Base-by-base conservation (phyloP, 1,284 basidiomycete genomes). In the Ustilago loliicola region DNA sequence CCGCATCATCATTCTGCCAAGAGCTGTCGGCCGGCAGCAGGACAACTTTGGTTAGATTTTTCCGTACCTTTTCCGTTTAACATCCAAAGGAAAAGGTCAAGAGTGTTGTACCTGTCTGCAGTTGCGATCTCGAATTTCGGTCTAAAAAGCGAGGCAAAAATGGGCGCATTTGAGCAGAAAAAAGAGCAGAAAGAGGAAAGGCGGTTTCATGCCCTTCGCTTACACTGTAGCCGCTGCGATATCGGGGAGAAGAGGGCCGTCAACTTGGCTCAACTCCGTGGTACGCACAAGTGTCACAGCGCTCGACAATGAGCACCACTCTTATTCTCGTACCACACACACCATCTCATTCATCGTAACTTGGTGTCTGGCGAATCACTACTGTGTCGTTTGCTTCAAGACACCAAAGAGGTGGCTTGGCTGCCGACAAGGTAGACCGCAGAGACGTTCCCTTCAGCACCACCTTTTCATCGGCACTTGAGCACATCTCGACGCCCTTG, bases 211-310 rank as follows among this genome's bases (percentile, higher is more conserved):
- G 32, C 32, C 32, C 19, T 21, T 27, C 45, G n/a, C 45, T 21
- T 21, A 48, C 19, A 45, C 8, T 45, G 40, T 19, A 8, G 30
- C 29, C 9, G 15, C 48, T 34, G 60, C 27, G 10, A 51, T 9
- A 19, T 38, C 36, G 60, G 40, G 27, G n/a, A 54, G 11, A 32
- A 42, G 51, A 29, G 59, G 36, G 48, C 47, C 59, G 48, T 42
- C 40, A 34, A 34, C 32, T 34, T 11, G 11, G 11, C 32, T 34
- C 32, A 34, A 40, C 19, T 17, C 38, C 19, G 38, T 19, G 19
- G 13, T 40, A 7, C 17, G 38, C 19, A 40, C 38, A 40, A 40
- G 1, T 11, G 47, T 23, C 23, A 27, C 47, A 25, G 38, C 19
- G 38, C 34, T 36, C 15, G 34, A 9, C 34, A 2, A 10, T 36